Conservation (phyloP, 208 protist genomes). For the Plasmodiophora brassicae region DNA sequence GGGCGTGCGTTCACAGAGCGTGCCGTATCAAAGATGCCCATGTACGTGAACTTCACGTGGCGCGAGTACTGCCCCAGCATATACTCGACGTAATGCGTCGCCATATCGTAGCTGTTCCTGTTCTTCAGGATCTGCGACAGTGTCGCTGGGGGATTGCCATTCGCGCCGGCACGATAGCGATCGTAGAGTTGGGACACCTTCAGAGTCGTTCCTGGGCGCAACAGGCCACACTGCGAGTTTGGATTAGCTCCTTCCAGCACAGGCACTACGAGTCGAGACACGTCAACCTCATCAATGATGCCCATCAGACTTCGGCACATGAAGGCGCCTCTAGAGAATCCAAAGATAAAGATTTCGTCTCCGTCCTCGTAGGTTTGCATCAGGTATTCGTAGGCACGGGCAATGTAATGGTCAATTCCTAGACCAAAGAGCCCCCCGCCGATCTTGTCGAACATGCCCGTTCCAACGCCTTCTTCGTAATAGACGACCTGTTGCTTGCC, state of each 20-base stretch:
- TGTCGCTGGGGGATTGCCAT: neutral
- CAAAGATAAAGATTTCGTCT: neutral
- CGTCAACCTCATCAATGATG: neutral
- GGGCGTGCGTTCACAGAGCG: too few relatives aligned
- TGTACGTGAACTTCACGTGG: neutral
- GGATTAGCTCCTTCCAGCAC: too few relatives aligned
- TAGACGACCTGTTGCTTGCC: neutral
- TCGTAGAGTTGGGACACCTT: neutral
- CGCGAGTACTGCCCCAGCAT: neutral
- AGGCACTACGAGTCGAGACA: too few relatives aligned
- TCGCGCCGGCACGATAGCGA: neutral
- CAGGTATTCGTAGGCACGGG: neutral
- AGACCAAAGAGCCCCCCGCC: neutral
- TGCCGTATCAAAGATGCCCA: constrained; percentile 4
- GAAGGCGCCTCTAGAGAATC: neutral
- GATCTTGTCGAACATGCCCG: neutral
- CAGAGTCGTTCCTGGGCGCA: neutral
- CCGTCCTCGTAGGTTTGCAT: neutral
- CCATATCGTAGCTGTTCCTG: neutral
- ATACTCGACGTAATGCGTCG: neutral
- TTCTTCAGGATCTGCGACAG: neutral
- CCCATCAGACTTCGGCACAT: neutral
- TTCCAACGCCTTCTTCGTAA: neutral
- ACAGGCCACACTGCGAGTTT: neutral
- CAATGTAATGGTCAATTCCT: neutral